Evolutionary conservation across 1,139 yeast species (phyloP), one percentile per base, ranked within the genome.

Genomic region (Geotrichum macrosporum): DNA sequence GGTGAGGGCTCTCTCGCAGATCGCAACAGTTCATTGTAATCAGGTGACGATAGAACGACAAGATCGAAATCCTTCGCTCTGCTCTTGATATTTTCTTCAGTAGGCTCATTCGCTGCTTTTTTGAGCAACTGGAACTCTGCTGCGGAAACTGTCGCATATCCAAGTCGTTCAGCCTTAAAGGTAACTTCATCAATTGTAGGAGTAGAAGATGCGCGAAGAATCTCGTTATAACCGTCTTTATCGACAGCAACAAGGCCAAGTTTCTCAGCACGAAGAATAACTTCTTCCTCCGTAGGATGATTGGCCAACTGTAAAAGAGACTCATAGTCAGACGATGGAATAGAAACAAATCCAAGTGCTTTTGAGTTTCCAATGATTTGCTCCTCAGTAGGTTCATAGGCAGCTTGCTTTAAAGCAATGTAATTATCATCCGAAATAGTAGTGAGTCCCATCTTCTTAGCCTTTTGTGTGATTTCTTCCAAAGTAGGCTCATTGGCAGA

Each of bases 271-370:
- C 62, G 62, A 5, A 57, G 56, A 10, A 53, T 46, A 12, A 76
- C 48, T 41, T 69, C 68, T 0, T 68, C 72, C 19, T 66, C 48
- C 13, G 69, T 58, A 15, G 76, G 76, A 2, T 61, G 56, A 24
- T 64, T 56, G 3, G 70, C 66, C 33, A 57, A 57, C n/a, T 49
- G 52, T 4, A 36, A 52, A 32, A 33, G 42, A 24, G 44, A 15
- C 8, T 41, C 42, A 30, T 51, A 45, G 2, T 41, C 44, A 15
- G 35, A 40, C 1, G 35, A 19, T 9, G 34, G 19, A 18, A 49
- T 26, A 31, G 46, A 38, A 32, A 37, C 44, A 6, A 30, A 26
- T 4, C 48, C 46, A 5, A 24, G 26, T 1, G 41, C 26, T 20
- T 40, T 9, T 9, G 63, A 64, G 20, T 52, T 55, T 3, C 44